Evolutionary conservation across 495 filamentous ascomycete species (phyloP).

Genomic region (Collariella sp.): DNA sequence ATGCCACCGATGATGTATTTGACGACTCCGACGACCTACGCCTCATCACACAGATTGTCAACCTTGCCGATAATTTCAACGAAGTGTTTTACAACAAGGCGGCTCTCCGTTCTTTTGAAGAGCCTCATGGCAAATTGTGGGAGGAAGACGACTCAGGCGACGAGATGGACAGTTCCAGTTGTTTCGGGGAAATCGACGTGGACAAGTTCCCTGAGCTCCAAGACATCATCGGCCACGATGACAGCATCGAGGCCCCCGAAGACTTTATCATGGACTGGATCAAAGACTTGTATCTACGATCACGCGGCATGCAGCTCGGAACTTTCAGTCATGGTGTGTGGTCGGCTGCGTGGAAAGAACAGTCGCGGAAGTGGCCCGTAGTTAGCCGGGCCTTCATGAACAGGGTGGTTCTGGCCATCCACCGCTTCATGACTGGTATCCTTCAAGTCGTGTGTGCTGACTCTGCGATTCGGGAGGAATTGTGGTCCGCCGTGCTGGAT

Average conservation of each 20-base stretch:
- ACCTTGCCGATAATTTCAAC: conserved; percentile 18
- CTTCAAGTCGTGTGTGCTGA: conserved; percentile 31
- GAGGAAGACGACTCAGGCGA: too few species aligned
- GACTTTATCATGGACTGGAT: conserved; percentile 18
- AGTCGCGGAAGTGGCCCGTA: conserved; percentile 46
- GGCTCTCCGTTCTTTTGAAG: neutral
- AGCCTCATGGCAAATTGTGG: too few species aligned
- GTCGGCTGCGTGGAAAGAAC: conserved; percentile 42
- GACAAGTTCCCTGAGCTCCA: conserved; percentile 15
- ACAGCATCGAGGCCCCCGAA: neutral
- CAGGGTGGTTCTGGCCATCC: conserved; percentile 37
- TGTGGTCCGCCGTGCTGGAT: conserved; percentile 35
- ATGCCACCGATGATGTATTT: conserved; percentile 33
- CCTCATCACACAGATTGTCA: conserved; percentile 37
- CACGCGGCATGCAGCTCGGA: conserved; percentile 24
- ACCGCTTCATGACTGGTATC: conserved; percentile 39
- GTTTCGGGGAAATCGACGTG: neutral
- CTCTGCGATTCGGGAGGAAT: conserved; percentile 23
- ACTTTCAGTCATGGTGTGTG: conserved; percentile 29
- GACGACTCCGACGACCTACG: conserved; percentile 23
- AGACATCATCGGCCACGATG: neutral
- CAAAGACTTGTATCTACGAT: conserved; percentile 10
- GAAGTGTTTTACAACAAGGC: conserved; percentile 1
- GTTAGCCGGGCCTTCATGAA: conserved; percentile 43
- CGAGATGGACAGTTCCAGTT: too few species aligned